Base-by-base conservation (phyloP, 805 yeast genomes). In the Saccharomycopsis sp. region DNA sequence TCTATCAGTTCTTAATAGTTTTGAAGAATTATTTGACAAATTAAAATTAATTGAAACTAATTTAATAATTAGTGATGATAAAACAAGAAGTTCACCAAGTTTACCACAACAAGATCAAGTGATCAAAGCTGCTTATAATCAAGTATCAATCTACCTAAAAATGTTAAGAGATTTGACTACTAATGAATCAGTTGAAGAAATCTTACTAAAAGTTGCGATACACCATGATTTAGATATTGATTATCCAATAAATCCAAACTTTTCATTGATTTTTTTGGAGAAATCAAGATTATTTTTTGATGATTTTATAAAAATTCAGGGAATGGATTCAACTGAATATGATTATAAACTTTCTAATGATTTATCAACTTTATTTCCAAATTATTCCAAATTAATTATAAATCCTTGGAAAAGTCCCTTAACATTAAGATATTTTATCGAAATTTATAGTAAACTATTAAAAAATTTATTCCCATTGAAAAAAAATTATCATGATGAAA, bases 81-180 rank as follows among this genome's bases (percentile, higher is more conserved):
- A 81, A 55, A 79, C 88, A 1, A 61, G 88, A 40, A 51, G 61
- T 0, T 51, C 50, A 31, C 61, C 58, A 31, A 49, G 47, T 1
- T 44, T 70, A 1, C 87, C 88, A 0, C 36, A 48, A 1, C 80
- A 74, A 46, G 50, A 56, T 1, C 64, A 72, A 10, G 79, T 76
- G 1, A 44, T 72, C 12, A 51, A 57, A 3, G 62, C 70, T 4
- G 68, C 82, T 2, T 67, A 69, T 50, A 44, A 66, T n/a, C 92
- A 82, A 58, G 75, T 78, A 3, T 65, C 66, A 58, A 69, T 75
- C 47, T 82, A 82, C 53, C 60, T 72, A 17, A 56, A 62, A 31
- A 64, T 81, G 38, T 48, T 78, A 4, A 68, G 62, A 17, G 26
- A 10, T 2, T 27, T 42, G 54, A 56, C 3, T 37, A 27, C 15